Percentiles rank a stretch among this genome's conserved stretches.
phyloP scores from a whole-genome alignment of 1,284 basidiomycete genomes.

The Tilletia walkeri region DNA sequence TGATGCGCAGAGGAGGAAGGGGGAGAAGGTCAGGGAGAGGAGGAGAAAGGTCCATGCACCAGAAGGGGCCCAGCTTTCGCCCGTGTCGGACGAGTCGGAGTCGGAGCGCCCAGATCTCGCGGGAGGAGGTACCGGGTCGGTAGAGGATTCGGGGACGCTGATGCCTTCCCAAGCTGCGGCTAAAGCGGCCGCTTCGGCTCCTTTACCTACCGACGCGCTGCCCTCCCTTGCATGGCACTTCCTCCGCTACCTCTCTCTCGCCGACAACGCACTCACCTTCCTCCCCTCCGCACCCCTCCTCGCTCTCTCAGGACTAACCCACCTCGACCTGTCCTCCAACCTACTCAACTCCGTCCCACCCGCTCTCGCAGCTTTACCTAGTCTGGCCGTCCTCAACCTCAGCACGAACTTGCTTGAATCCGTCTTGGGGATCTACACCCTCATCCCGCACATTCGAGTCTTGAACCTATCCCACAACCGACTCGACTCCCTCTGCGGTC shows the following conservation, averaged over 20 bases:
- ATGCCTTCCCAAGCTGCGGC: slow-evolving; percentile 17
- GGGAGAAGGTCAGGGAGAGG: slow-evolving; percentile 21
- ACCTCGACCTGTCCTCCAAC: slow-evolving; percentile 58
- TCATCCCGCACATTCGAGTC: slow-evolving; percentile 34
- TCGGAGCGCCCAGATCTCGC: not conserved
- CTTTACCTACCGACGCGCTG: slow-evolving; percentile 60
- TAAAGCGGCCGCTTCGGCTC: slow-evolving; percentile 58
- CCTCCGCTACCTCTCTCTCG: slow-evolving; percentile 73
- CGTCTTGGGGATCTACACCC: slow-evolving; percentile 67
- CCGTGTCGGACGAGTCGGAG: not conserved
- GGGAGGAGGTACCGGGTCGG: not conserved
- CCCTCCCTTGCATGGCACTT: slow-evolving; percentile 73
- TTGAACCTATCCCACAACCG: slow-evolving; percentile 65
- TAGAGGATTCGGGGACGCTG: slow-evolving; percentile 11
- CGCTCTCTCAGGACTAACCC: slow-evolving; percentile 61
- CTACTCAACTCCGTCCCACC: slow-evolving; percentile 63
- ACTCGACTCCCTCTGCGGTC: slow-evolving; percentile 85
- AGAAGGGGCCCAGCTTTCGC: not conserved
- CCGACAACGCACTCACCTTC: slow-evolving; percentile 79
- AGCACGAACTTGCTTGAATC: slow-evolving; percentile 95
- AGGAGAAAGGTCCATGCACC: slow-evolving; percentile 23
- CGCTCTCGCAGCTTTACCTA: slow-evolving; percentile 71
- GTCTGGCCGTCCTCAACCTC: slow-evolving; percentile 81
- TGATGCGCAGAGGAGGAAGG: slow-evolving; percentile 66
- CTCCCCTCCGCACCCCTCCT: slow-evolving; percentile 62